phyloP scores from a whole-genome alignment of 768 basidiomycete species.

The Leucogyrophana mollusca region DNA sequence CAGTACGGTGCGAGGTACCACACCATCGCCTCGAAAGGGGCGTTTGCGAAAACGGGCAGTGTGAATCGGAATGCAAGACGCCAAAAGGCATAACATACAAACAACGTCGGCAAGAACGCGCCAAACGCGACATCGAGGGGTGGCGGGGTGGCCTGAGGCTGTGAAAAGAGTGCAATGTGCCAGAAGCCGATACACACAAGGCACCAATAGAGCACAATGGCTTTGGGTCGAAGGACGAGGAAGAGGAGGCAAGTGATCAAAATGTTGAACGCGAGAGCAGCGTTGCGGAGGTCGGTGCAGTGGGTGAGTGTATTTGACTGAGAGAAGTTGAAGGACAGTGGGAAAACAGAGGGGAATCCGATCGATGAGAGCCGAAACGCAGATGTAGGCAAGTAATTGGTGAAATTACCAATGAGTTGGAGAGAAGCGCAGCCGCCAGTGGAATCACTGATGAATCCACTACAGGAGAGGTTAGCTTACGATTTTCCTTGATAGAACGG shows the following conservation, averaged over 20 bases:
- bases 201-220: constrained; percentile 70
- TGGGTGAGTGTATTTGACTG: constrained; percentile 48
- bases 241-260: constrained; percentile 66
- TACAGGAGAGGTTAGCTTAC: constrained; percentile 25
- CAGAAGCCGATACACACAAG: constrained; percentile 84
- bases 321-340: constrained; percentile 62
- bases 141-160: constrained; percentile 66
- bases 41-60: constrained; percentile 63
- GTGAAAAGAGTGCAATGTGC: constrained; percentile 80
- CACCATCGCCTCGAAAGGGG: constrained; percentile 70
- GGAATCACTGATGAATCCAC: constrained; percentile 61
- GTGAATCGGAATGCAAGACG: constrained; percentile 71
- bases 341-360: constrained; percentile 75
- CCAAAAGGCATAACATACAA: constrained; percentile 81
- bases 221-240: constrained; percentile 67
- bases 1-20: constrained; percentile 79
- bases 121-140: constrained; percentile 70
- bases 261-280: constrained; percentile 72
- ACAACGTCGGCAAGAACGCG: constrained; percentile 75
- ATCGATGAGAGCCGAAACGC: constrained; percentile 67
- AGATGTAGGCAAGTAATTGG: constrained; percentile 57
- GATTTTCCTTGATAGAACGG: background rate
- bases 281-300: constrained; percentile 69
- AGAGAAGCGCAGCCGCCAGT: constrained; percentile 78
- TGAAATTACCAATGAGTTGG: constrained; percentile 70